Conservation (phyloP, 2,329 filamentous ascomycete species). For the Colletotrichum cordylinicola region DNA sequence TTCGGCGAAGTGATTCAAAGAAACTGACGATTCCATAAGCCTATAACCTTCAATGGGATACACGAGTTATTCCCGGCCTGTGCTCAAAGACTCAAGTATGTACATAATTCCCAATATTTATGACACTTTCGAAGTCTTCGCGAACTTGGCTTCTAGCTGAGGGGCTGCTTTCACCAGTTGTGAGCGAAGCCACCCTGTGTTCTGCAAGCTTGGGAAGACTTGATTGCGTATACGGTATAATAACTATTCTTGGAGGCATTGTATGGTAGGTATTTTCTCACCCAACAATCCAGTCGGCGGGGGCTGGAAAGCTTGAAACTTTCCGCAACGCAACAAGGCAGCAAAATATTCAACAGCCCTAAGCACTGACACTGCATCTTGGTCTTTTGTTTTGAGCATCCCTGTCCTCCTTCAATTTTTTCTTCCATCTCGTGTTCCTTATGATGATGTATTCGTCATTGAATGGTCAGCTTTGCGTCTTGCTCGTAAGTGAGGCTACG, state of each 20-base stretch:
- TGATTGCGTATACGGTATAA: neutral
- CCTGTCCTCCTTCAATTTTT: fast-evolving
- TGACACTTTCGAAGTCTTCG: neutral
- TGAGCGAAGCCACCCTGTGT: neutral
- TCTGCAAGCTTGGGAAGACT: neutral
- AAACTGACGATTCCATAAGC: neutral
- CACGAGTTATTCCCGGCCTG: no score
- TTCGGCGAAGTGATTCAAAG: neutral
- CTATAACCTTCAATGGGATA: no score
- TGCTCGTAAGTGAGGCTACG: fast-evolving
- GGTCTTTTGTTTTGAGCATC: neutral
- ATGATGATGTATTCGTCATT: neutral
- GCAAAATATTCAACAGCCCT: neutral
- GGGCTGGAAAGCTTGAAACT: neutral
- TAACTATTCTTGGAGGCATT: fast-evolving
- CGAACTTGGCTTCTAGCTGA: neutral
- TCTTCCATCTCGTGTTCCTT: neutral
- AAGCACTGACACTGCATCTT: fast-evolving
- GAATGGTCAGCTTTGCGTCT: fast-evolving
- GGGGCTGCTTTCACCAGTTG: fast-evolving
- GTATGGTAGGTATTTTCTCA: fast-evolving
- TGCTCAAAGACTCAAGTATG: neutral
- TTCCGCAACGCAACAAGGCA: neutral
- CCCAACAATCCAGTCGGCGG: neutral
- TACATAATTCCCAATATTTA: neutral